Evolutionary conservation across 345 rosid species (phyloP), one percentile per base, ranked within the genome.

Genomic region (Eucalyptus marginata): DNA sequence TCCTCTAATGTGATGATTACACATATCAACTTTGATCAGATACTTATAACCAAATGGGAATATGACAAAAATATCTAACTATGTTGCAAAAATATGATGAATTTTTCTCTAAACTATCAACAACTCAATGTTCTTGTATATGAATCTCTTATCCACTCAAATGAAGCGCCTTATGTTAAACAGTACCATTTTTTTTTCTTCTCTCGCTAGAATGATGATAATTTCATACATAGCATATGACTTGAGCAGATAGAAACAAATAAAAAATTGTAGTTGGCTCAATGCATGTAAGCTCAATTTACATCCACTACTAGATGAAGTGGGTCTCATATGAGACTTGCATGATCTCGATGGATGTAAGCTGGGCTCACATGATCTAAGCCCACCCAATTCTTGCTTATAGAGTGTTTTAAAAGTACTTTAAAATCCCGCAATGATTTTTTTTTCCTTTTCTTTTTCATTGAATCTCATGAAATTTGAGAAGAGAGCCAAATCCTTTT

Each of bases 311-410:
- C 51, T 49, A 13, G 51, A 49, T 49, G 16, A 49, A 49, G 16
- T 49, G 1, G 2, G 15, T 0, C 15, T 49, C 15, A 13, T 2
- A 49, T 49, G 50, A 49, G 5, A 49, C 0, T 49, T 0, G 0
- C 15, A 49, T 49, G 50, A 49, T 49, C 1, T 49, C 0, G 1
- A 2, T 49, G 4, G 50, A 49, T 49, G 51, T 0, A 5, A 49
- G 51, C 0, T 49, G 1, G 1, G 51, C 51, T 13, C 51, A 13
- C 51, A 49, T 0, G 51, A 49, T 49, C 1, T 1, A 1, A 49
- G 51, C 16, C 16, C 16, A 49, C 16, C 16, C 16, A 49, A 49
- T 49, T 49, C 16, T 49, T 49, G 16, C 51, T 49, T 49, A 49
- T 49, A 13, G 51, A 13, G 16, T 4, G 6, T 49, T 49, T 49